A percentile compares a stretch with the other conserved stretches of the same genome.
Conservation (phyloP, 2,329 filamentous ascomycete genomes). For the Phaeomoniella chlamydospora region DNA sequence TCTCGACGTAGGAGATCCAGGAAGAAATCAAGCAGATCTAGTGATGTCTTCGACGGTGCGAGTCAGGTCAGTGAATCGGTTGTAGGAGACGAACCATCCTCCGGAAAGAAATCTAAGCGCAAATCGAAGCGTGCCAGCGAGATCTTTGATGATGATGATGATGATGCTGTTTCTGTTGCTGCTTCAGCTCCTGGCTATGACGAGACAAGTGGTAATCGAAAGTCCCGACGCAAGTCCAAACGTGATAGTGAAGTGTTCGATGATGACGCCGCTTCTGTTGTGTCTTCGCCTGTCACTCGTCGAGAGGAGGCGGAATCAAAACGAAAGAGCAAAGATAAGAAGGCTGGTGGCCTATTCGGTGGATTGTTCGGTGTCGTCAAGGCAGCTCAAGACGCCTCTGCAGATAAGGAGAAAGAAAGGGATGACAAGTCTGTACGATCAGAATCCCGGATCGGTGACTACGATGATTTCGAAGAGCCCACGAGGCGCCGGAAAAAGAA, state of each 20-base stretch:
- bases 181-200: conserved; percentile 12
- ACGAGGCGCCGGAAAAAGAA: conserved; percentile 1
- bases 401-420: conserved; percentile 32
- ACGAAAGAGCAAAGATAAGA: conserved; percentile 13
- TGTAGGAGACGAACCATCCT: not conserved
- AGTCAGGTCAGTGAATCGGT: not conserved
- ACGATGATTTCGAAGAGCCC: conserved; percentile 18
- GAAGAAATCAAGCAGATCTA: not conserved
- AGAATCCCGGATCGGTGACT: conserved; percentile 26
- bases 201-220: conserved; percentile 12
- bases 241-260: conserved; percentile 10
- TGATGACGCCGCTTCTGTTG: conserved; percentile 22
- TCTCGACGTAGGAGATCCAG: too few species aligned
- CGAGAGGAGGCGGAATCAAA: conserved; percentile 16
- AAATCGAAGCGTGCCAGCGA: conserved; percentile 4
- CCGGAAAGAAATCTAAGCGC: conserved; percentile 1
- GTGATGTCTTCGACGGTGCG: not conserved
- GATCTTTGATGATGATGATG: conserved; percentile 11
- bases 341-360: conserved; percentile 18
- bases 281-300: conserved; percentile 17
- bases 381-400: conserved; percentile 18
- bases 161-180: conserved; percentile 11
- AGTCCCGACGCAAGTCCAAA: conserved; percentile 17
- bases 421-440: conserved; percentile 33
- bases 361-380: conserved; percentile 24